A percentile compares a stretch with the other conserved stretches of the same genome.
Evolutionary conservation across 305 asterid genomes (phyloP).

Genomic region (Fraxinus baroniana): DNA sequence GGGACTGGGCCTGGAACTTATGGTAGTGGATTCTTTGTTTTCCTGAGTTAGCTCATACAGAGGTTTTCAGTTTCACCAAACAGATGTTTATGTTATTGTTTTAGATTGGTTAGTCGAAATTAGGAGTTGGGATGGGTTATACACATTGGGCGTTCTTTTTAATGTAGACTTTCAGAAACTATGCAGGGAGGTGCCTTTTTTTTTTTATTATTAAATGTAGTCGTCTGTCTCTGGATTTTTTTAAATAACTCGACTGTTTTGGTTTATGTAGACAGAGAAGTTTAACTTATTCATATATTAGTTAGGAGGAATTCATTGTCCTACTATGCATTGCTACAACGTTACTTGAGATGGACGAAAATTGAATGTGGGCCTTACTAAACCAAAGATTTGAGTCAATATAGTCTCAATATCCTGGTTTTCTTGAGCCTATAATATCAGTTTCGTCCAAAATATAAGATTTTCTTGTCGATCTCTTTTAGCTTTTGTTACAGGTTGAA

Average conservation of each 20-base stretch:
- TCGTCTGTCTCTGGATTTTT: neutral
- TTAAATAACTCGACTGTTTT: neutral
- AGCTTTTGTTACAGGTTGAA: neutral
- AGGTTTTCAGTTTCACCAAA: neutral
- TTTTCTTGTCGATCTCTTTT: neutral
- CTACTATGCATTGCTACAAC: neutral
- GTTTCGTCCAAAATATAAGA: neutral
- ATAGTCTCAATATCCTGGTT: neutral
- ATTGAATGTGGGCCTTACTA: neutral
- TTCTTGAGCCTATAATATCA: neutral
- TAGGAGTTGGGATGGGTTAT: neutral
- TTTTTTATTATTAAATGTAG: neutral
- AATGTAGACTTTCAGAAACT: neutral
- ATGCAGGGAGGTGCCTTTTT: neutral
- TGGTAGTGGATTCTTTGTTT: neutral
- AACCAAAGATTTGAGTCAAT: neutral
- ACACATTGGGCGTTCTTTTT: neutral
- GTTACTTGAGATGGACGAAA: neutral
- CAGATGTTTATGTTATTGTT: neutral
- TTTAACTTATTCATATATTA: neutral
- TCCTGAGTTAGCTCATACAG: neutral
- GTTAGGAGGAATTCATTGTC: neutral
- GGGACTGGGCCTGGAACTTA: neutral
- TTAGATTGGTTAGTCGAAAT: neutral
- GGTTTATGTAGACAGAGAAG: neutral